Conservation (phyloP, 2,329 filamentous ascomycete species). For the Colletotrichum sojae region DNA sequence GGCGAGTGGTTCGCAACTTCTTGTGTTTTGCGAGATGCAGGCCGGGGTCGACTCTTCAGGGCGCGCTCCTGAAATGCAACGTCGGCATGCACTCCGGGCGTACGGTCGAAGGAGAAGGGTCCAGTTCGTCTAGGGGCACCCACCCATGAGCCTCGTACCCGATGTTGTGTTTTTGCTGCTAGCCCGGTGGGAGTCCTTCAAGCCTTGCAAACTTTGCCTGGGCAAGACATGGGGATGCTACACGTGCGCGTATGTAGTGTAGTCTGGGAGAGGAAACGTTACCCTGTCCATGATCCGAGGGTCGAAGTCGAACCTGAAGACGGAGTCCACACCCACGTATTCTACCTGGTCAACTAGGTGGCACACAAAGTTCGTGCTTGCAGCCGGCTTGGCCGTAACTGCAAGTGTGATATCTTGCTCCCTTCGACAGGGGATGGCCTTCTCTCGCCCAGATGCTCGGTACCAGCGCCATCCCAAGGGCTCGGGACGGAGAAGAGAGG, state of each 20-base stretch:
- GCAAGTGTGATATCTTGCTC: conserved; percentile 9
- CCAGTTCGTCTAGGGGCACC: not conserved
- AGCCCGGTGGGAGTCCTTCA: conserved; percentile 14
- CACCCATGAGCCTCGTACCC: conserved; percentile 1
- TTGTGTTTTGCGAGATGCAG: conserved; percentile 21
- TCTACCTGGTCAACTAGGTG: not conserved
- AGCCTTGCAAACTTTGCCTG: not conserved
- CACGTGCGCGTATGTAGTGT: no score
- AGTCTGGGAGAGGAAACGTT: not conserved
- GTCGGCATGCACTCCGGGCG: conserved; percentile 7
- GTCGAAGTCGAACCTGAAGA: not conserved
- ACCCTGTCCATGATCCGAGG: conserved; percentile 16
- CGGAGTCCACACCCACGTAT: not conserved
- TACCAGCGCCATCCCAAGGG: conserved; percentile 5
- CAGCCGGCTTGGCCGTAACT: conserved; percentile 27
- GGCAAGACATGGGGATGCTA: not conserved
- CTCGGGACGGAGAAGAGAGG: not conserved
- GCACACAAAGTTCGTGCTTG: conserved; percentile 13
- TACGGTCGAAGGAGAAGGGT: no score
- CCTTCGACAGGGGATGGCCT: conserved; percentile 23
- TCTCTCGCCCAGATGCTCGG: conserved; percentile 27
- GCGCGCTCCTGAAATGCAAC: conserved; percentile 32
- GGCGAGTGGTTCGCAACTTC: conserved; percentile 18
- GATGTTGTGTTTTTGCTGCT: not conserved
- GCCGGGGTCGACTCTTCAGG: conserved; percentile 7